Base-by-base conservation (phyloP, 176 grass and related monocot species). In the Carex pumila region DNA sequence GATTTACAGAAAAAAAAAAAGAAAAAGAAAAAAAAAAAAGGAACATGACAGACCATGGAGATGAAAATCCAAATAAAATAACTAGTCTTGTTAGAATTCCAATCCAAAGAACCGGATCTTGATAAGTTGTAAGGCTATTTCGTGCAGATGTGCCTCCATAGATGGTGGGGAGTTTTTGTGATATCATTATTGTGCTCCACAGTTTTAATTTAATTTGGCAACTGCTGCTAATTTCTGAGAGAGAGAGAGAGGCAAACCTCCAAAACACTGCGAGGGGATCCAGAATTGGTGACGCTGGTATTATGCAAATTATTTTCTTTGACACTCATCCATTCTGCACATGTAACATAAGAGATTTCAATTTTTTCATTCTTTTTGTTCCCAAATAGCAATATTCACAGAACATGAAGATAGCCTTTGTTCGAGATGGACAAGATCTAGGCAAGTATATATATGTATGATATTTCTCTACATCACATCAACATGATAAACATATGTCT, bases 241-340 rank as follows among this genome's bases (percentile, higher is more conserved):
- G 30, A 32, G 31, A 81, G 65, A 49, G 70, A 83, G 37, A 39
- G 37, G 5, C 37, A 39, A 82, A 96, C 94, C 94, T 93, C 86
- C 57, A 66, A 86, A 69, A 65, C 7, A 64, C 8, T 88, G 59
- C 81, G 12, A 76, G 81, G 84, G 76, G 91, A 89, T 73, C 63
- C 78, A 52, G 83, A 85, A 88, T 86, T 93, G 84, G 52, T 84
- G 41, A 85, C 67, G 63, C 81, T 85, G 34, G 87, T 85, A n/a
- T 69, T 61, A 74, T 88, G 77, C 52, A 87, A 88, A 31, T 59
- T 6, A 39, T 47, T 75, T 78, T 93, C 81, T 81, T 93, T 86
- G 30, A 57, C 64, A 41, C 45, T 81, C 63, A 90, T 88, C 85
- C 67, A 54, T 76, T 88, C 87, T 88, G 80, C 84, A 87, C 53